phyloP scores from a whole-genome alignment of 2,329 filamentous ascomycete genomes.

The Alternaria dauci region DNA sequence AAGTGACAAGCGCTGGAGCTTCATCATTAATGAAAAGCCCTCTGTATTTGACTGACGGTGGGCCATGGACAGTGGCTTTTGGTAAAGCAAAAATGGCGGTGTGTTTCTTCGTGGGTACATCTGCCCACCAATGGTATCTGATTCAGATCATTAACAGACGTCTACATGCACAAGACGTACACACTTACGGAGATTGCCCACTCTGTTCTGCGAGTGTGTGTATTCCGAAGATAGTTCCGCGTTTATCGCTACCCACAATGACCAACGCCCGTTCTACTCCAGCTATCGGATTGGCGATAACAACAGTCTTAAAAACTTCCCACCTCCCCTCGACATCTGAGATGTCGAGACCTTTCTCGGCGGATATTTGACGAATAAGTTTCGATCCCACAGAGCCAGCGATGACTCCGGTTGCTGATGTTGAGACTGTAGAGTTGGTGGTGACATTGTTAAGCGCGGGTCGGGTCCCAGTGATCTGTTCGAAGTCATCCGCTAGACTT shows the following conservation, averaged over 20 bases:
- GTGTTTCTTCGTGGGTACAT: conserved; percentile 63
- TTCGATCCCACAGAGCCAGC: conserved; percentile 70
- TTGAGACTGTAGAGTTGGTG: neutral
- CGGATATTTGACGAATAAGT: conserved; percentile 65
- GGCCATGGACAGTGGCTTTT: conserved; percentile 61
- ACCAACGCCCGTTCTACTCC: conserved; percentile 67
- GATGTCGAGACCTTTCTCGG: conserved; percentile 64
- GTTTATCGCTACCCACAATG: conserved; percentile 69
- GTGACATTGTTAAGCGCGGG: neutral
- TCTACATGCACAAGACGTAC: rapidly evolving
- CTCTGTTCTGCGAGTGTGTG: conserved; percentile 76
- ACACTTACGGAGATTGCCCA: conserved; percentile 64
- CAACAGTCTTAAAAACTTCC: conserved; percentile 69
- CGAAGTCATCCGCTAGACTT: conserved; percentile 25
- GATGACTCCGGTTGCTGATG: conserved; percentile 61
- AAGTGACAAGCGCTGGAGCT: conserved; percentile 69
- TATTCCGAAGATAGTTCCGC: conserved; percentile 72
- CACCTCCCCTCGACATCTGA: conserved; percentile 66
- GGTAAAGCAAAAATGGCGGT: conserved; percentile 64
- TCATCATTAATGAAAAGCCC: conserved; percentile 76
- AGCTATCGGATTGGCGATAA: conserved; percentile 64
- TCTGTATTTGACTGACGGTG: conserved; percentile 70
- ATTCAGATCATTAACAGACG: neutral
- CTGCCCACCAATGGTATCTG: conserved; percentile 71
- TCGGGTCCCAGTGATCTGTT: conserved; percentile 24